A percentile compares a stretch with the other conserved stretches of the same genome.
These are phyloP conservation scores for Linnemannia exigua DNA, from an alignment of 192 early-diverging fungal genomes.

Conservation along the genomic window DNA sequence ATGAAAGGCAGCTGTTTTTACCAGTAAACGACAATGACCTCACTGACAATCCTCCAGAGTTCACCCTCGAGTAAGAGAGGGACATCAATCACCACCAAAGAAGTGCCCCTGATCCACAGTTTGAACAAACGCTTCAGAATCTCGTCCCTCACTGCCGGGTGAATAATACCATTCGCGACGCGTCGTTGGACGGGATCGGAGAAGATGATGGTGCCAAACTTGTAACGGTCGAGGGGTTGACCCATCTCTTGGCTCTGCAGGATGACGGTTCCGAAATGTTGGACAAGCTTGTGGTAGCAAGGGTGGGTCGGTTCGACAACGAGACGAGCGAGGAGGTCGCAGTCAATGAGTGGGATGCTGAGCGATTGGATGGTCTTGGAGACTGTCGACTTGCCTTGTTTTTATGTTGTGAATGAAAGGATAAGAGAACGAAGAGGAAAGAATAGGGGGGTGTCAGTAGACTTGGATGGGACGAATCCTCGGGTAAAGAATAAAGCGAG, in stretches of 20 bases:
- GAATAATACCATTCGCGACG: constrained; percentile 86
- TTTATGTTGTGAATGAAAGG: too few relatives aligned
- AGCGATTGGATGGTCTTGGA: constrained; percentile 70
- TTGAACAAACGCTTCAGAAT: constrained; percentile 78
- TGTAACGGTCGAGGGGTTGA: constrained; percentile 76
- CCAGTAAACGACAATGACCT: constrained; percentile 88
- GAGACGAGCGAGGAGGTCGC: constrained; percentile 90
- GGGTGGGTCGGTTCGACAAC: constrained; percentile 84
- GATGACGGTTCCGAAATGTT: constrained; percentile 81
- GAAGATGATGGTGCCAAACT: constrained; percentile 88
- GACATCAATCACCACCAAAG: constrained; percentile 88
- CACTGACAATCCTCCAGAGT: constrained; percentile 78
- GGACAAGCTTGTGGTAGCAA: constrained; percentile 79
- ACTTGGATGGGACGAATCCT: too few relatives aligned
- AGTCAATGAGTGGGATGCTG: constrained; percentile 88
- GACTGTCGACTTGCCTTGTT: constrained; percentile 89
- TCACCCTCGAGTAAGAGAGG: constrained; percentile 94
- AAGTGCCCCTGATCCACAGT: constrained; percentile 77
- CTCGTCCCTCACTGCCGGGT: constrained; percentile 89
- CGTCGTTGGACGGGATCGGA: constrained; percentile 76
- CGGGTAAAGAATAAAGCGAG: neutral
- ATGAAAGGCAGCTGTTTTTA: constrained; percentile 44
- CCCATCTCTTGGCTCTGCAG: constrained; percentile 62
- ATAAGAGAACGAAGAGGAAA: neutral
- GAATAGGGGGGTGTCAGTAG: neutral